Percentiles rank a stretch among this genome's conserved stretches.
These are phyloP conservation scores for Mercurialis annua DNA, from an alignment of 345 rosid species.

Conservation along the genomic window DNA sequence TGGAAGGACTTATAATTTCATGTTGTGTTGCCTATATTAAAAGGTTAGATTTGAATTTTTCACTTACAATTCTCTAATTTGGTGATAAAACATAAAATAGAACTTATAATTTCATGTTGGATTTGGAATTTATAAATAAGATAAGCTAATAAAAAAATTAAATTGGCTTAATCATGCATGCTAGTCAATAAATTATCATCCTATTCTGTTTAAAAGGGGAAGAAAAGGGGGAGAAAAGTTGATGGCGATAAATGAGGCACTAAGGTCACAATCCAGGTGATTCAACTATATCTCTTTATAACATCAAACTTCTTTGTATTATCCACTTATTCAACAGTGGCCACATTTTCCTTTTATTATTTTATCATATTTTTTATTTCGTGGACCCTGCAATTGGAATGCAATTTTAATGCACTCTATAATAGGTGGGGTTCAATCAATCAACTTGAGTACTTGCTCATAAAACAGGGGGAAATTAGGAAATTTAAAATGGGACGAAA, in stretches of 20 bases:
- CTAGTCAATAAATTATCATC: no score
- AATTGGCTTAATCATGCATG: no score
- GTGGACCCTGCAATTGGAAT: constrained; percentile 1
- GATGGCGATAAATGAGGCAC: constrained; percentile 39
- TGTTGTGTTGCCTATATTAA: no score
- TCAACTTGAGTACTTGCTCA: constrained; percentile 24
- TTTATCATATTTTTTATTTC: neutral
- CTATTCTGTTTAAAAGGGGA: no score
- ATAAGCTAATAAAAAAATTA: no score
- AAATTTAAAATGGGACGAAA: no score
- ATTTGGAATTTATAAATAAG: no score
- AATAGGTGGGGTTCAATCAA: constrained; percentile 42
- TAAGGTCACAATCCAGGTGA: constrained; percentile 56
- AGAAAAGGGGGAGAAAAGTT: neutral
- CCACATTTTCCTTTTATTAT: constrained; percentile 20
- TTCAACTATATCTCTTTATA: constrained; percentile 39
- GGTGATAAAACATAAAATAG: no score
- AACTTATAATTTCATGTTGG: no score
- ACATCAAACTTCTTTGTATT: constrained; percentile 14
- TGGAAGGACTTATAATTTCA: no score
- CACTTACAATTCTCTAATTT: no score
- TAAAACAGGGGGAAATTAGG: no score
- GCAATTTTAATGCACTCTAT: constrained; percentile 26
- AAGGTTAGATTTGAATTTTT: neutral
- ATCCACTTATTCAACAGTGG: constrained; percentile 30